Evolutionary conservation across 129 eudicot species (phyloP).

Genomic region (Flaveria ramosissima): DNA sequence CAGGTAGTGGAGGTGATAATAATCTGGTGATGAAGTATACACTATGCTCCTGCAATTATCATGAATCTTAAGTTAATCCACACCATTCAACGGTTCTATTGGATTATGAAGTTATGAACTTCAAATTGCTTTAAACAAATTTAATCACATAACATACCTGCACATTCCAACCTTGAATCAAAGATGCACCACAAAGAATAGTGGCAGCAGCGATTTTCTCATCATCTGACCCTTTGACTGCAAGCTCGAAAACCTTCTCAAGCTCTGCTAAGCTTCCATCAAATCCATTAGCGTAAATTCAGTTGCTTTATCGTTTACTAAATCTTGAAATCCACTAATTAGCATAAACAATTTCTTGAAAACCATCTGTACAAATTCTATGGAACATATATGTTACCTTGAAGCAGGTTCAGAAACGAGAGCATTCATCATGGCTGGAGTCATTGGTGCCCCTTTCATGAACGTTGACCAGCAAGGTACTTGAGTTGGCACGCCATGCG

Average conservation of each 20-base stretch:
- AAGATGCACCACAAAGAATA: constrained; percentile 89
- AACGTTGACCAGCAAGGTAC: constrained; percentile 94
- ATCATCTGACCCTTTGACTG: constrained; percentile 83
- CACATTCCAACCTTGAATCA: constrained; percentile 81
- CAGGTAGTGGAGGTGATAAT: constrained; percentile 74
- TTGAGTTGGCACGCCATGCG: constrained; percentile 65
- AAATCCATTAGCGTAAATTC: constrained; percentile 83
- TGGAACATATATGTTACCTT: constrained; percentile 55
- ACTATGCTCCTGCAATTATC: constrained; percentile 77
- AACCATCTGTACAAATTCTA: constrained; percentile 13
- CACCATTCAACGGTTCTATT: not conserved
- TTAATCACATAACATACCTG: constrained; percentile 52
- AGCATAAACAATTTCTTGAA: constrained; percentile 5
- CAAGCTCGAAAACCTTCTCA: constrained; percentile 87
- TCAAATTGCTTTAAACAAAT: not conserved
- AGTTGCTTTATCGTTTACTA: constrained; percentile 64
- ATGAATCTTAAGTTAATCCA: constrained; percentile 23
- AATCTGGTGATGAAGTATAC: constrained; percentile 79
- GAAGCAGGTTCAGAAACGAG: constrained; percentile 91
- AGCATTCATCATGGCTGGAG: constrained; percentile 58
- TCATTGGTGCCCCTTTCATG: constrained; percentile 78
- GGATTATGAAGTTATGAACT: not conserved
- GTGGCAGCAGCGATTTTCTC: constrained; percentile 89
- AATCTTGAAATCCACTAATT: constrained; percentile 34
- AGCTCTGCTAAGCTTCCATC: constrained; percentile 99